phyloP scores from a whole-genome alignment of 148 eudicot species.

The Camellia sinensis region DNA sequence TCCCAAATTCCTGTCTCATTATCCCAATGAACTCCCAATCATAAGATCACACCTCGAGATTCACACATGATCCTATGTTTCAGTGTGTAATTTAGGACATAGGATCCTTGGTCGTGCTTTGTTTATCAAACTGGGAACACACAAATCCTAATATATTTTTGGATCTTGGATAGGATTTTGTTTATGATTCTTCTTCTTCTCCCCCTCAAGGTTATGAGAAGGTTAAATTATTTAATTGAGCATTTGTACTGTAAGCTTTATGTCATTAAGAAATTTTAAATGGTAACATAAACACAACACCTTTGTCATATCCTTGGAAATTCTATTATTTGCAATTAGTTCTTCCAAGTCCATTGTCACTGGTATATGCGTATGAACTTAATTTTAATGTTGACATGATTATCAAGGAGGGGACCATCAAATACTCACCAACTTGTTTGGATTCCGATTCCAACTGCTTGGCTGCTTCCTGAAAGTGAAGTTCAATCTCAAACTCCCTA shows the following conservation, averaged over 20 bases:
- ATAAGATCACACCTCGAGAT: no score
- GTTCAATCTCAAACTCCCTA: not conserved
- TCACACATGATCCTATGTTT: no score
- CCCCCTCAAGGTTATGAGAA: not conserved
- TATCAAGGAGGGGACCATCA: not conserved
- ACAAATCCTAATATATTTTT: not conserved
- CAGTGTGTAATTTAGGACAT: no score
- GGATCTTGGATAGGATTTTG: no score
- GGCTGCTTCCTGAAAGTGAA: slow-evolving; percentile 33
- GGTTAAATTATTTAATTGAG: not conserved
- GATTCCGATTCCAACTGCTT: slow-evolving; percentile 24
- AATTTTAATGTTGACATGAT: not conserved
- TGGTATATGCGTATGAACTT: not conserved
- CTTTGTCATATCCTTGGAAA: not conserved
- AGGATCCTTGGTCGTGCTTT: no score
- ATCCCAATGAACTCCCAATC: no score
- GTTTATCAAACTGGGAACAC: no score
- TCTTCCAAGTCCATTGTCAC: not conserved
- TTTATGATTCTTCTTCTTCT: not conserved
- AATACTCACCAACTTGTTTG: slow-evolving; percentile 32
- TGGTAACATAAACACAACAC: no score
- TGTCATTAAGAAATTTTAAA: no score
- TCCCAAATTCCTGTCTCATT: no score
- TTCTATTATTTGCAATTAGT: not conserved
- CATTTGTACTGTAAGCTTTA: not conserved